These are phyloP conservation scores for Brettanomyces custersianus DNA, from an alignment of 805 yeast genomes.

Conservation along the genomic window DNA sequence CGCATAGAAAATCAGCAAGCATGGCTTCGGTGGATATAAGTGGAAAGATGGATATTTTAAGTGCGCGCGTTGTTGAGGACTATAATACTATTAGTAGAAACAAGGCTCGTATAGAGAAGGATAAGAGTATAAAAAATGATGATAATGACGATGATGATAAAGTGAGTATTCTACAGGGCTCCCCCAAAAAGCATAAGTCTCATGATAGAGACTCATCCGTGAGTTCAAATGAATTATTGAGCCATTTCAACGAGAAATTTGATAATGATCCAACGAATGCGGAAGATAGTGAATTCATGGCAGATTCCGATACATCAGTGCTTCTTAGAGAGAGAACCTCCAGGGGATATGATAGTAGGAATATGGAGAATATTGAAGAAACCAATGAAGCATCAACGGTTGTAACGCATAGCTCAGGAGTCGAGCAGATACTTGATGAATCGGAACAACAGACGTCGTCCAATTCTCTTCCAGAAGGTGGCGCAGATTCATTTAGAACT, in stretches of 20 bases:
- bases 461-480: no score
- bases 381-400: no score
- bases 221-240: conserved; percentile 5
- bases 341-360: background rate
- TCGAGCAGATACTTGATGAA: background rate
- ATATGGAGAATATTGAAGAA: background rate
- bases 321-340: background rate
- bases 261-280: background rate
- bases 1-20: background rate
- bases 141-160: background rate
- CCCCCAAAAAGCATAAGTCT: conserved; percentile 1
- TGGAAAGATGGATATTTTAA: conserved; percentile 4
- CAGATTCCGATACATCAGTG: background rate
- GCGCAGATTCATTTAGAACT: conserved; percentile 25
- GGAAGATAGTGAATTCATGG: background rate
- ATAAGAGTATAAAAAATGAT: background rate
- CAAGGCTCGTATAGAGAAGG: background rate
- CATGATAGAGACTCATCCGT: conserved; percentile 1
- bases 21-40: background rate
- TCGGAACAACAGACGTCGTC: conserved; percentile 3
- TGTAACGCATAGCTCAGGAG: no score
- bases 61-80: conserved; percentile 2
- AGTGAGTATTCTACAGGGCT: background rate
- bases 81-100: background rate
- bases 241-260: conserved; percentile 4